A percentile compares a stretch with the other conserved stretches of the same genome.
Evolutionary conservation across 495 filamentous ascomycete species (phyloP).

Genomic region (Tuber indicum): DNA sequence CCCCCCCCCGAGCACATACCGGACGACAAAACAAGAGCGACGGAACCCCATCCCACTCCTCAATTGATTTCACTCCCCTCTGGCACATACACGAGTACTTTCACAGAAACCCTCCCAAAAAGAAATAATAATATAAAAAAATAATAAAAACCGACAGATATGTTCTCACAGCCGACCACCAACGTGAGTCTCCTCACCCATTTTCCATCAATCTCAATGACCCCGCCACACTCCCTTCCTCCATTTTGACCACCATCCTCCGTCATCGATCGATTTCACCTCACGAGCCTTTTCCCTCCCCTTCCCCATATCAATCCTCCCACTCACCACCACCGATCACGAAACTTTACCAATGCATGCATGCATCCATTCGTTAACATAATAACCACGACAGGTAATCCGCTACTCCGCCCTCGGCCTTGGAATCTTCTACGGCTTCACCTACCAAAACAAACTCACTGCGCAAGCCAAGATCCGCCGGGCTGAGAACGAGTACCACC

Average conservation of each 20-base stretch:
- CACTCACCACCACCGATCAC: constrained; percentile 15
- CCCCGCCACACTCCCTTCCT: constrained; percentile 18
- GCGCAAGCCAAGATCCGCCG: constrained; percentile 58
- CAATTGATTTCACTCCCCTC: not conserved
- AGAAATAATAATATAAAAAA: not conserved
- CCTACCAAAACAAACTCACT: constrained; percentile 73
- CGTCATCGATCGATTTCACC: constrained; percentile 12
- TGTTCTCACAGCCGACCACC: constrained; percentile 40
- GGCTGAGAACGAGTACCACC: constrained; percentile 70
- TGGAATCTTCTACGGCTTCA: constrained; percentile 87
- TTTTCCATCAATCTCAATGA: constrained; percentile 25
- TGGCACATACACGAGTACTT: not conserved
- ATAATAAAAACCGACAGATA: constrained; percentile 15
- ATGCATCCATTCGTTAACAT: constrained; percentile 23
- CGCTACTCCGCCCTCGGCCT: constrained; percentile 83
- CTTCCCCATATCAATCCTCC: constrained; percentile 18
- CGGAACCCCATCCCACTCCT: not conserved
- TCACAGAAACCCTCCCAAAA: not conserved
- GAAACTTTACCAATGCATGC: constrained; percentile 21
- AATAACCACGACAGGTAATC: constrained; percentile 61
- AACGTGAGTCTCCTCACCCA: constrained; percentile 40
- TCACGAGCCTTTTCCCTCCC: constrained; percentile 20
- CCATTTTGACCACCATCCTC: constrained; percentile 11
- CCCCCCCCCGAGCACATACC: not conserved
- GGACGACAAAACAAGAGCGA: not conserved